Evolutionary conservation across 768 basidiomycete species (phyloP), one percentile per base, ranked within the genome.

Genomic region (Auricularia auricula-judae): DNA sequence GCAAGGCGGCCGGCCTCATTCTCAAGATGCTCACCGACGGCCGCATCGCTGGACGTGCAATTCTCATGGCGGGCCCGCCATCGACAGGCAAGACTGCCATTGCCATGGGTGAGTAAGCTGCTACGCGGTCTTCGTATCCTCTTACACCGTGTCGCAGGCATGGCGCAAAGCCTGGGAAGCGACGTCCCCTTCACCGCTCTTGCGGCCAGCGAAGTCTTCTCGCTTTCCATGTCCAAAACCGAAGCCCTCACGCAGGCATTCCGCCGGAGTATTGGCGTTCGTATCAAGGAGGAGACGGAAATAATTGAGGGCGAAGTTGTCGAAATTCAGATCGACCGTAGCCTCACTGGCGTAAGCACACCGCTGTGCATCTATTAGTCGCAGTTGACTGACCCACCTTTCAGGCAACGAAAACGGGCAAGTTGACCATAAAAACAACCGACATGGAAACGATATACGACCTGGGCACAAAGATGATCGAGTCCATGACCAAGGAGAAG

Each of bases 401-500:
- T 43, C 70, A 97, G 95, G 93, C 95, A 0, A 97, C 94, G 3
- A 98, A 98, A 78, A 98, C 97, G 1, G 97, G 96, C 2, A 95
- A 97, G 74, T 75, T 98, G 66, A 98, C 97, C 0, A 89, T 99
- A 71, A 98, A 98, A 76, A 96, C 93, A 14, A 97, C 94, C 2
- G 96, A 98, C 74, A 98, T 99, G 97, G 97, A 98, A 78, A 98
- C 97, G 3, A 89, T 99, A 36, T 99, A 99, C 73, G 97, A 99
- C 76, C 82, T 98, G 36, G 97, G 97, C 11, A 92, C 88, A 61
- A 99, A 98, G 82, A 98, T 99, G 97, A 98, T 99, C 61, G 97
- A 99, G 69, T 88, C 94, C 3, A 78, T 99, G 35, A 89, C 93
- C 44, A 97, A 98, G 76, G 97, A 98, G 78, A 98, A 98, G 71